A percentile compares a stretch with the other conserved stretches of the same genome.
Evolutionary conservation across 2,329 filamentous ascomycete species (phyloP).

Genomic region (Penicillium sp.): DNA sequence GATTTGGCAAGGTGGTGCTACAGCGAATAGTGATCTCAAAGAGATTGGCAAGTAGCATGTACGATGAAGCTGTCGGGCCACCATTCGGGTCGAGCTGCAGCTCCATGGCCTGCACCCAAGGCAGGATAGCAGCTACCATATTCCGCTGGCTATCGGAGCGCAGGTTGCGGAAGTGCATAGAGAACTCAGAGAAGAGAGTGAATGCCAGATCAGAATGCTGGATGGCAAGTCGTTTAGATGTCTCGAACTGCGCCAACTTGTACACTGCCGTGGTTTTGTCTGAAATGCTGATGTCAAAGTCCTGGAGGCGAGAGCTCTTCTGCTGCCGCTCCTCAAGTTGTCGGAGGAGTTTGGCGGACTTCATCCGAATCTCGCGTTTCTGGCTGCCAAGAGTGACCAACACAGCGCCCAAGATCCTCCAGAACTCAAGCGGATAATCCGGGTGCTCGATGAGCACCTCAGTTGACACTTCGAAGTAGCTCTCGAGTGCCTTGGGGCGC

Average conservation of each 20-base stretch:
- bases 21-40: constrained; percentile 96
- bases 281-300: constrained; percentile 97
- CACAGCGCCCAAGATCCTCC: constrained; percentile 85
- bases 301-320: constrained; percentile 87
- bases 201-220: constrained; percentile 90
- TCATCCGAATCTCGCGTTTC: constrained; percentile 82
- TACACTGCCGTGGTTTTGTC: constrained; percentile 99
- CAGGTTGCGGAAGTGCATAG: constrained; percentile 86
- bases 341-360: constrained; percentile 78
- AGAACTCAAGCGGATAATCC: constrained; percentile 84
- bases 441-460: constrained; percentile 81
- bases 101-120: constrained; percentile 95
- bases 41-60: constrained; percentile 91
- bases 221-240: constrained; percentile 84
- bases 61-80: constrained; percentile 85
- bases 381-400: constrained; percentile 93
- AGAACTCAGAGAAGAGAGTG: constrained; percentile 93
- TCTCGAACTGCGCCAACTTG: constrained; percentile 95
- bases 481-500: constrained; percentile 80
- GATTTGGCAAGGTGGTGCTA: constrained; percentile 84
- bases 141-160: constrained; percentile 83
- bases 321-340: constrained; percentile 80
- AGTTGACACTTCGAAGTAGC: constrained; percentile 91
- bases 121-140: constrained; percentile 89
- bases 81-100: constrained; percentile 89